A percentile compares a stretch with the other conserved stretches of the same genome.
phyloP scores from a whole-genome alignment of 495 filamentous ascomycete species.

The Pyronema domesticum region DNA sequence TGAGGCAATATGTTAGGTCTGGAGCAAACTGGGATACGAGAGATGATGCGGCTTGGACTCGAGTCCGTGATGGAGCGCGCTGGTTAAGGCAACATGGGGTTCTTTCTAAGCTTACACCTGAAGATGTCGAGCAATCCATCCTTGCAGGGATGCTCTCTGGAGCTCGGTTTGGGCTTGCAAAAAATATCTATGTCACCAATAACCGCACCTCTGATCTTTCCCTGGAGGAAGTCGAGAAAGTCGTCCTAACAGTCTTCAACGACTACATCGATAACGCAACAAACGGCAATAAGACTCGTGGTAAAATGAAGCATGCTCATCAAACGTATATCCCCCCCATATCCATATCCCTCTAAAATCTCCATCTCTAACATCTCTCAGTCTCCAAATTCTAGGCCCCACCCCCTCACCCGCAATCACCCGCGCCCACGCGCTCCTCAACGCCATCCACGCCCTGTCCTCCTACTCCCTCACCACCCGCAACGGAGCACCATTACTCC shows the following conservation, averaged over 20 bases:
- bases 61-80: slow-evolving; percentile 9
- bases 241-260: slow-evolving; percentile 39
- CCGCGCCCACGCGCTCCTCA: slow-evolving; percentile 36
- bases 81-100: slow-evolving; percentile 17
- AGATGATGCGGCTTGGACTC: slow-evolving; percentile 21
- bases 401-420: slow-evolving; percentile 18
- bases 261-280: slow-evolving; percentile 53
- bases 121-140: slow-evolving; percentile 15
- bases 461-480: slow-evolving; percentile 72
- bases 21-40: slow-evolving; percentile 17
- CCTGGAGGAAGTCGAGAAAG: slow-evolving; percentile 33
- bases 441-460: slow-evolving; percentile 70
- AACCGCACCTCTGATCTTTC: slow-evolving; percentile 7
- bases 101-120: slow-evolving; percentile 8
- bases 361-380: slow-evolving; percentile 1
- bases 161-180: slow-evolving; percentile 14
- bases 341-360: slow-evolving; percentile 1
- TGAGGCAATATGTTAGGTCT: slow-evolving; percentile 12
- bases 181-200: slow-evolving; percentile 17
- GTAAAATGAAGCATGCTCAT: slow-evolving; percentile 48
- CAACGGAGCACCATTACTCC: slow-evolving; percentile 70
- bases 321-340: slow-evolving; percentile 37
- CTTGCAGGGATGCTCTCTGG: slow-evolving; percentile 19
- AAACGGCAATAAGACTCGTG: slow-evolving; percentile 52
- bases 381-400: slow-evolving; percentile 22